Conservation (phyloP, 2,329 filamentous ascomycete species). For the Elsinoe australis region DNA sequence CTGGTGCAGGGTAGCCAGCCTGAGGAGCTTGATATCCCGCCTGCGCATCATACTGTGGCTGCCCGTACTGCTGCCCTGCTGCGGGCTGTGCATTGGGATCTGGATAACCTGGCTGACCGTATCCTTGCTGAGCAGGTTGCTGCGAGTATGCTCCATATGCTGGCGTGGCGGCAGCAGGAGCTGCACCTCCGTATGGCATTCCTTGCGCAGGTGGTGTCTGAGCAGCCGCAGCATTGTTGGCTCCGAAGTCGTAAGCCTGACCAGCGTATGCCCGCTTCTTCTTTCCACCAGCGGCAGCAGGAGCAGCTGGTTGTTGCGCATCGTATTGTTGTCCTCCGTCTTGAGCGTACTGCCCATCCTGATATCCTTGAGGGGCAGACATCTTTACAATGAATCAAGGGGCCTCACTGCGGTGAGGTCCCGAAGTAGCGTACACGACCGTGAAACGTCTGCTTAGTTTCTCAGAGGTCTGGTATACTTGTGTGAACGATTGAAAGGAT, state of each 20-base stretch:
- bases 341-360: conserved; percentile 20
- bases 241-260: conserved; percentile 88
- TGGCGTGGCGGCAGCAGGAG: conserved; percentile 25
- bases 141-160: conserved; percentile 21
- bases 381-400: conserved; percentile 4
- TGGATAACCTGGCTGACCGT: conserved; percentile 26
- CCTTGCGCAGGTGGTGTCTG: conserved; percentile 45
- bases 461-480: background rate
- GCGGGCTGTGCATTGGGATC: conserved; percentile 22
- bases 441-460: too few relatives aligned
- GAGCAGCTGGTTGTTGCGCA: conserved; percentile 20
- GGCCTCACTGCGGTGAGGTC: conserved; percentile 10
- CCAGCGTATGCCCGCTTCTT: conserved; percentile 95
- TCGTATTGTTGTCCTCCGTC: conserved; percentile 22
- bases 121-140: conserved; percentile 28
- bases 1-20: conserved; percentile 55
- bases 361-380: conserved; percentile 19
- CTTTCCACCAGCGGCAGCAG: conserved; percentile 41
- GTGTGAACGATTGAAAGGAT: too few relatives aligned
- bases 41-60: conserved; percentile 40
- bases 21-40: conserved; percentile 62
- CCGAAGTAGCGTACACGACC: too few relatives aligned
- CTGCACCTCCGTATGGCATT: conserved; percentile 39
- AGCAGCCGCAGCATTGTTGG: conserved; percentile 54
- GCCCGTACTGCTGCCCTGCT: conserved; percentile 29